A percentile compares a stretch with the other conserved stretches of the same genome.
These are phyloP conservation scores for Naumovozyma castellii DNA, from an alignment of 805 yeast species.

Conservation along the genomic window DNA sequence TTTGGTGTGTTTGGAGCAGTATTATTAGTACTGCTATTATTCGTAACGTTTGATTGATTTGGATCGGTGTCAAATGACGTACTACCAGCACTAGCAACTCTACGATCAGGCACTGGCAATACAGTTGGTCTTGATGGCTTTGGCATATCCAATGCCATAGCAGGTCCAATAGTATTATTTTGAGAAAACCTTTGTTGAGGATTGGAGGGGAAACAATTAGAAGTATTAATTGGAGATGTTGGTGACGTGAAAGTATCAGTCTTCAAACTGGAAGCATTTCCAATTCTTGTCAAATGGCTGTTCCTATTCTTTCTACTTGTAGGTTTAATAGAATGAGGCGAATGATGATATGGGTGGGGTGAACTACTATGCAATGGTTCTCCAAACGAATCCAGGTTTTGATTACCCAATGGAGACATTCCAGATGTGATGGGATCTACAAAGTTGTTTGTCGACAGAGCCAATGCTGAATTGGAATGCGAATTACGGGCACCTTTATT, in stretches of 20 bases:
- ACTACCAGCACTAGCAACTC: too few relatives aligned
- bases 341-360: neutral
- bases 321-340: constrained; percentile 16
- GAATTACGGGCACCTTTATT: constrained; percentile 8
- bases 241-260: constrained; percentile 9
- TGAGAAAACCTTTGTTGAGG: too few relatives aligned
- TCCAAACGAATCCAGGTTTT: neutral
- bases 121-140: constrained; percentile 4
- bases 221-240: too few relatives aligned
- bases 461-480: constrained; percentile 6
- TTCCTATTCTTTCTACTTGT: constrained; percentile 29
- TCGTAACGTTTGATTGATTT: too few relatives aligned
- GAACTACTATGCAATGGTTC: neutral
- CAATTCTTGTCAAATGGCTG: constrained; percentile 22
- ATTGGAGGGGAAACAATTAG: too few relatives aligned
- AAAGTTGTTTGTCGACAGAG: constrained; percentile 12
- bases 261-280: constrained; percentile 23
- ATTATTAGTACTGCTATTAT: constrained; percentile 1
- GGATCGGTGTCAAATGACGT: too few relatives aligned
- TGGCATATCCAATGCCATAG: constrained; percentile 6
- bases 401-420: constrained; percentile 5
- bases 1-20: constrained; percentile 3
- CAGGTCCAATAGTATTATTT: neutral
- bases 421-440: constrained; percentile 16
- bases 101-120: neutral